Base-by-base conservation (phyloP, 805 yeast species). In the Kregervanrija delftensis region DNA sequence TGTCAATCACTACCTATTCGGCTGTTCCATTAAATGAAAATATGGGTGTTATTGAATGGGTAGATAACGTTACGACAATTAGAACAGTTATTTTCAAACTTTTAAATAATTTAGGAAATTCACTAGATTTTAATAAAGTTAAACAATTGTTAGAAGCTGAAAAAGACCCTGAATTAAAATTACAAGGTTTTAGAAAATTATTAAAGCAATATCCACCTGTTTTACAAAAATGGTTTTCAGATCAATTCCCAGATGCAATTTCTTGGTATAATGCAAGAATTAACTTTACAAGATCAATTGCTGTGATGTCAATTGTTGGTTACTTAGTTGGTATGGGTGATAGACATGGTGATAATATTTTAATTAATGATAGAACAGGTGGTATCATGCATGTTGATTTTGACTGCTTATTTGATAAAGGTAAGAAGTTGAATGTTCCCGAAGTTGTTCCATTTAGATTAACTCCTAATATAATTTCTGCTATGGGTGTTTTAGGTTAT, bases 241-340 rank as follows among this genome's bases (percentile, higher is more conserved):
- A 87, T 46, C 83, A 78, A 42, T 91, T 89, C 54, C 88, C 97
- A 0, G 96, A 90, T 51, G 96, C 98, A 0, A 76, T 81, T 8
- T 68, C 78, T 1, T 93, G 99, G 99, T 85, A 87, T 49, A 72
- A 73, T 37, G 86, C 91, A 1, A 67, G 98, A 44, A 82, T 81
- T 40, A 70, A 72, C 33, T 95, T 76, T 59, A 80, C 86, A 0
- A 71, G 95, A 44, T 80, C 96, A 0, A 71, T 85, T 28, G 96
- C 97, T 0, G 98, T 91, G 0, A 93, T 95, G 99, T 89, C 97
- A 0, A 88, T 93, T 71, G 96, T 91, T 5, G 99, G 99, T 0
- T 87, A 86, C 59, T 79, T 93, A 39, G 71, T 93, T 28, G 99
- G 99, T 8, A 72, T 93, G 41, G 99, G 99, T 17, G 99, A 93